Base-by-base conservation (phyloP, 2,329 filamentous ascomycete genomes). In the Plectosphaerella plurivora region DNA sequence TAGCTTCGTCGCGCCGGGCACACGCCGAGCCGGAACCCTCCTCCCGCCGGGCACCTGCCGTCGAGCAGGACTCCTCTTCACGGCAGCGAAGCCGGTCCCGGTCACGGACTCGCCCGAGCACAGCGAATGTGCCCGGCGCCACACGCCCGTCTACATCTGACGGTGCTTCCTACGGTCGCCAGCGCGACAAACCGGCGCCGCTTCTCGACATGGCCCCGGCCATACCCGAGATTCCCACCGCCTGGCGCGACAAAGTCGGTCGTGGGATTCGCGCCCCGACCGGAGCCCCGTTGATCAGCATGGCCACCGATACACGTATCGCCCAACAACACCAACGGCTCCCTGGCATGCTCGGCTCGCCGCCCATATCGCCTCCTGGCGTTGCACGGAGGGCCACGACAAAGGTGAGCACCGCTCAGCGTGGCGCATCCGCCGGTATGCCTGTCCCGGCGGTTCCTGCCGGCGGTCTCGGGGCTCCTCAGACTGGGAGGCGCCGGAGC, bases 191-290 rank as follows among this genome's bases (percentile, higher is more conserved):
- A 60, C 75, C 76, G 3, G 83, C 83, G 55, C 87, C 88, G 2
- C 74, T 91, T 6, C 69, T 91, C 28, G 87, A 89, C 61, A 75
- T 91, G 41, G 84, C 83, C 0, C 83, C 84, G 0, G 73, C 76
- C 47, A 87, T 86, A 61, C 75, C 78, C 48, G 84, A 88, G 55
- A 77, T 84, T 7, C 85, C 85, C 16, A 76, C 86, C 65, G 77
- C 78, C 61, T 68, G 73, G 50, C 74, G 73, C 46, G 78, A 79
- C 47, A 73, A 77, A 15, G 77, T 77, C 54, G 82, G 81, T 4
- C 70, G 69, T 45, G 74, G 73, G 18, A 66, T 77, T n/a, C 70
- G 67, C 12, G 67, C 68, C 4, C 67, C 71, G 0, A 59, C 63
- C 3, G 73, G 72, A 16, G 67, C 71, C 11, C 75, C 73, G 10